Percentiles rank a stretch among this genome's conserved stretches.
phyloP scores from a whole-genome alignment of 768 basidiomycete genomes.

The Podaxis sp. region DNA sequence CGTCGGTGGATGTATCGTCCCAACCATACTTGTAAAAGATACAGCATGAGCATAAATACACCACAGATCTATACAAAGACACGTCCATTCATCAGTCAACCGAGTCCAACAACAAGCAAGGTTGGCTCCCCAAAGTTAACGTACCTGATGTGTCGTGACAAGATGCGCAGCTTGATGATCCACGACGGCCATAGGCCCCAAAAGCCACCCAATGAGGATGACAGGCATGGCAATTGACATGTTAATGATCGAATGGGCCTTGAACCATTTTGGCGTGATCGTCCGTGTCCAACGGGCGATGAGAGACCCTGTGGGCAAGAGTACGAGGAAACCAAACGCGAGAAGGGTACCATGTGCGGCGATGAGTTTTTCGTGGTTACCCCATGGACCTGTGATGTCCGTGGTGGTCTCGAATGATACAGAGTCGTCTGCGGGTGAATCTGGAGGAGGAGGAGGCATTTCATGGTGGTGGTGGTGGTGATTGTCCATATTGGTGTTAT shows the following conservation, averaged over 20 bases:
- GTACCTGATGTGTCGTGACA: conserved; percentile 48
- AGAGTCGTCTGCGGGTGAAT: neutral
- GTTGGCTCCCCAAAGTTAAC: conserved; percentile 9
- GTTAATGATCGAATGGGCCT: conserved; percentile 50
- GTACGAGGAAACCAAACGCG: conserved; percentile 52
- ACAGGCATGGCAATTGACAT: conserved; percentile 47
- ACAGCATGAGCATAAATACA: conserved; percentile 46
- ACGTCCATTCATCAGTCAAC: neutral
- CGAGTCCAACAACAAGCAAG: neutral
- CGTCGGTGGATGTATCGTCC: conserved; percentile 52
- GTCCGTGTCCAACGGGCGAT: conserved; percentile 54
- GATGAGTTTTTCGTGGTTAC: conserved; percentile 37
- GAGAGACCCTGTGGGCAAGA: conserved; percentile 53
- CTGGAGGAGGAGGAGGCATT: neutral
- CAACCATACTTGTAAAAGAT: conserved; percentile 49
- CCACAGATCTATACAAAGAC: conserved; percentile 44
- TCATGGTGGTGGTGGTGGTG: neutral
- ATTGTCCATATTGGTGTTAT: conserved; percentile 10
- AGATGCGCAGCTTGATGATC: conserved; percentile 42
- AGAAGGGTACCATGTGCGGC: conserved; percentile 53
- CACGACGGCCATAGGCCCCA: conserved; percentile 46
- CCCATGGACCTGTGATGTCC: conserved; percentile 12
- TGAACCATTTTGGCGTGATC: conserved; percentile 53
- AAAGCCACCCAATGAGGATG: conserved; percentile 45
- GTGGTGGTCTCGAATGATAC: neutral